phyloP scores from a whole-genome alignment of 768 basidiomycete genomes.

The Coprinopsis marcescibilis region DNA sequence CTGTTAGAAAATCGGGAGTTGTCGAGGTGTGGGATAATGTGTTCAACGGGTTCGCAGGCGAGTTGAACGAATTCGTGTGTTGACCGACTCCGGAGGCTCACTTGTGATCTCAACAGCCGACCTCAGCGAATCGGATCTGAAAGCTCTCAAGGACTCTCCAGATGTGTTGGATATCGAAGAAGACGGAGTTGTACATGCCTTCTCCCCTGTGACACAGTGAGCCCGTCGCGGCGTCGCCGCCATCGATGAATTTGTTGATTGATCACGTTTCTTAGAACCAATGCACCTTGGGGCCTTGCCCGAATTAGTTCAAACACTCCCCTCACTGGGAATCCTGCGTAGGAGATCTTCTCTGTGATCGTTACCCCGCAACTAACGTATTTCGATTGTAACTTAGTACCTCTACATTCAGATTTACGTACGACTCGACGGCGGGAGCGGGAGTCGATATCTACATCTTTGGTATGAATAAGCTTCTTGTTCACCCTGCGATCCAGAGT shows the following conservation, averaged over 20 bases:
- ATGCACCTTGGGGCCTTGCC: constrained; percentile 25
- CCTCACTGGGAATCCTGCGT: constrained; percentile 13
- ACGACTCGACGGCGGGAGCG: constrained; percentile 24
- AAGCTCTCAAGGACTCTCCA: constrained; percentile 15
- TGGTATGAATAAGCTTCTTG: constrained; percentile 20
- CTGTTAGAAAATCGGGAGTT: constrained; percentile 6
- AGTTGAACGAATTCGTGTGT: not conserved
- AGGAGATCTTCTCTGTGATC: not conserved
- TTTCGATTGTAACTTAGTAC: constrained; percentile 8
- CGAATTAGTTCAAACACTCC: constrained; percentile 17
- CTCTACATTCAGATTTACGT: constrained; percentile 24
- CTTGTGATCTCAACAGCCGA: constrained; percentile 7
- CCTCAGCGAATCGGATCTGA: constrained; percentile 14
- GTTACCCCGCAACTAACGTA: not conserved
- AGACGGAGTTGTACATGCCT: constrained; percentile 21
- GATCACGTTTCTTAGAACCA: constrained; percentile 13
- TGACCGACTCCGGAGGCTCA: not conserved
- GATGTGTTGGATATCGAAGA: constrained; percentile 22
- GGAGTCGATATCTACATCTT: constrained; percentile 40
- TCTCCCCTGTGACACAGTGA: constrained; percentile 15
- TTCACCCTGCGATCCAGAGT: not conserved
- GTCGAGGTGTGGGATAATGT: constrained; percentile 1
- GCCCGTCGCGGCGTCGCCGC: not conserved
- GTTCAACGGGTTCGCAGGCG: constrained; percentile 23
- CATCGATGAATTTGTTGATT: not conserved